A percentile compares a stretch with the other conserved stretches of the same genome.
Conservation (phyloP, 768 basidiomycete species). For the Leucosporidium creatinivorum region DNA sequence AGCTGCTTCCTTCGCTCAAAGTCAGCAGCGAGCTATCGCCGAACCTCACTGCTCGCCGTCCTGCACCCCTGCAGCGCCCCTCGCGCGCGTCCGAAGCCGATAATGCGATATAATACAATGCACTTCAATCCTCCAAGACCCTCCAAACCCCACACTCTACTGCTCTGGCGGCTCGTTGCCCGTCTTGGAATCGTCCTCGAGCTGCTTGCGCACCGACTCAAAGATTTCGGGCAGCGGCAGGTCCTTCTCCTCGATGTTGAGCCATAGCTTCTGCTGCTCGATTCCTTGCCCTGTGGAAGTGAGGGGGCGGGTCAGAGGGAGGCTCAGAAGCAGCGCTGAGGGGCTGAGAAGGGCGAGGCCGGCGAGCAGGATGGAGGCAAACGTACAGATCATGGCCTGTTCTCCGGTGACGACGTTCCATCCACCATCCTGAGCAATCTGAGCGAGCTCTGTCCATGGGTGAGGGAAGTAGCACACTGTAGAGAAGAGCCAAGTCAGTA, state of each 20-base stretch:
- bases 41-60: too few relatives aligned
- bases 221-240: slow-evolving; percentile 32
- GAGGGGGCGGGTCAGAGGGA: background rate
- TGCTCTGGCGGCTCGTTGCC: slow-evolving; percentile 25
- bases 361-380: background rate
- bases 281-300: slow-evolving; percentile 25
- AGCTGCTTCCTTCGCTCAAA: too few relatives aligned
- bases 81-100: too few relatives aligned
- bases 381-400: slow-evolving; percentile 29
- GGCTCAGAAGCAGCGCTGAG: too few relatives aligned
- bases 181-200: slow-evolving; percentile 31
- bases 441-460: slow-evolving; percentile 28
- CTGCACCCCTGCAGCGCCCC: too few relatives aligned
- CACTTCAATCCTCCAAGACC: too few relatives aligned
- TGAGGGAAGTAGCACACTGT: slow-evolving; percentile 33
- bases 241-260: slow-evolving; percentile 29
- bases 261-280: slow-evolving; percentile 38
- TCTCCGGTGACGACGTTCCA: slow-evolving; percentile 36
- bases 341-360: background rate
- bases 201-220: slow-evolving; percentile 31
- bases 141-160: too few relatives aligned
- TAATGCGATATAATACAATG: too few relatives aligned
- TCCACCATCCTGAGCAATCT: slow-evolving; percentile 27
- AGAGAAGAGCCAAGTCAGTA: background rate
- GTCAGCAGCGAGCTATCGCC: too few relatives aligned